Percentiles rank a stretch among this genome's conserved stretches.
phyloP scores from a whole-genome alignment of 768 basidiomycete genomes.

The Coprinopsis sp. region DNA sequence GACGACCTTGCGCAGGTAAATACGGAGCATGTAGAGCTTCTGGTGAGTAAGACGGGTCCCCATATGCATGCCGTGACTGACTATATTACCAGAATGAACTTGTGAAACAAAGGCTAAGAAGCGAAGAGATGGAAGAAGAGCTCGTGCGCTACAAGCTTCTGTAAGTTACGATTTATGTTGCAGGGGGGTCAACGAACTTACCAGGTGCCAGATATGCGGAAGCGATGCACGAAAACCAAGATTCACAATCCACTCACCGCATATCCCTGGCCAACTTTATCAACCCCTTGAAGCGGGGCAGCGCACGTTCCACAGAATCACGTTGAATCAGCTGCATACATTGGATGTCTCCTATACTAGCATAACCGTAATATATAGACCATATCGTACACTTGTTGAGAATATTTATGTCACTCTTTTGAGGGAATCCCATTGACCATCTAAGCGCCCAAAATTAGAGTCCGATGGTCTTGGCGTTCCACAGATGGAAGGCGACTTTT shows the following conservation, averaged over 20 bases:
- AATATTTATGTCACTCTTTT: too few relatives aligned
- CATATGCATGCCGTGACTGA: not conserved
- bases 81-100: slow-evolving; percentile 67
- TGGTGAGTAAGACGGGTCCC: slow-evolving; percentile 41
- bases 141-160: slow-evolving; percentile 91
- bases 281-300: slow-evolving; percentile 36
- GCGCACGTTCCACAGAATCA: slow-evolving; percentile 17
- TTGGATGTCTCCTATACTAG: too few relatives aligned
- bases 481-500: not conserved
- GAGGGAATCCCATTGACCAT: too few relatives aligned
- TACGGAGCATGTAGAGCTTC: slow-evolving; percentile 72
- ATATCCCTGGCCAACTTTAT: slow-evolving; percentile 49
- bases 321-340: too few relatives aligned
- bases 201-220: slow-evolving; percentile 49
- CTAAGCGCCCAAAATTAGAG: too few relatives aligned
- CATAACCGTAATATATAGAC: too few relatives aligned
- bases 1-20: slow-evolving; percentile 72
- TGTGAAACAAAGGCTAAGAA: slow-evolving; percentile 80
- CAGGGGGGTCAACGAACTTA: slow-evolving; percentile 5
- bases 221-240: slow-evolving; percentile 73
- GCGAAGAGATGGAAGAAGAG: slow-evolving; percentile 91
- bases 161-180: slow-evolving; percentile 39
- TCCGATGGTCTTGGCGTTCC: too few relatives aligned
- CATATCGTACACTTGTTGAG: too few relatives aligned
- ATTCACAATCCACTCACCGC: slow-evolving; percentile 60